Base-by-base conservation (phyloP, 306 rosid genomes). In the Dalbergia cochinchinensis region DNA sequence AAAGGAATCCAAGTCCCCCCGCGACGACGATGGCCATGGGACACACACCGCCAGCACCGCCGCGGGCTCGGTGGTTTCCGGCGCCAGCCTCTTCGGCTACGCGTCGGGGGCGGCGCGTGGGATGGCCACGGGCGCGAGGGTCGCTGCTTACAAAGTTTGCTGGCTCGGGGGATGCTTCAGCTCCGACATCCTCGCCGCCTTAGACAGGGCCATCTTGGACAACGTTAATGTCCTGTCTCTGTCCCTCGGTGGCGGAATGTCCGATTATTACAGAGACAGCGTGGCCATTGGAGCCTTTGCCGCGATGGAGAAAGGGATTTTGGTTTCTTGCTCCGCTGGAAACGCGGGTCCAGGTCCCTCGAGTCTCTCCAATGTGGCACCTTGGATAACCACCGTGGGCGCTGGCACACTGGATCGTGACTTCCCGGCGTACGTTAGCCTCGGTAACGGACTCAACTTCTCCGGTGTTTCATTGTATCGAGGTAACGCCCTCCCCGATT, bases 341-440 rank as follows among this genome's bases (percentile, higher is more conserved):
- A 94, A 94, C 59, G 97, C 89, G 5, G 99, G 99, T 4, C 99
- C 99, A 1, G 80, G 86, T 57, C 11, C 86, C 3, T 88, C 10
- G 11, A 92, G 95, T 60, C 82, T 94, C 39, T 85, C 97, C 0
- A 94, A 94, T 59, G 80, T 88, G 1, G 96, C 99, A 3, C 99
- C 99, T 2, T 94, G 99, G 99, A 94, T 94, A 15, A 91, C 97
- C 0, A 94, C 99, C 20, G 97, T 94, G 0, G 99, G 97, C 0
- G 99, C 99, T 3, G 99, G 99, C 13, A 94, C 99, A 41, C 85
- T 94, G 58, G 99, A 94, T 87, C 97, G 99, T 7, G 99, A 94
- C 51, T 94, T 94, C 63, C 99, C 99, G 0, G 99, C 97, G 1
- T 85, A 8, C 6, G 97, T 86, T 53, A 76, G 84, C 47, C 86